A percentile compares a stretch with the other conserved stretches of the same genome.
phyloP scores from a whole-genome alignment of 768 basidiomycete genomes.

The Rhodotorula babjevae region DNA sequence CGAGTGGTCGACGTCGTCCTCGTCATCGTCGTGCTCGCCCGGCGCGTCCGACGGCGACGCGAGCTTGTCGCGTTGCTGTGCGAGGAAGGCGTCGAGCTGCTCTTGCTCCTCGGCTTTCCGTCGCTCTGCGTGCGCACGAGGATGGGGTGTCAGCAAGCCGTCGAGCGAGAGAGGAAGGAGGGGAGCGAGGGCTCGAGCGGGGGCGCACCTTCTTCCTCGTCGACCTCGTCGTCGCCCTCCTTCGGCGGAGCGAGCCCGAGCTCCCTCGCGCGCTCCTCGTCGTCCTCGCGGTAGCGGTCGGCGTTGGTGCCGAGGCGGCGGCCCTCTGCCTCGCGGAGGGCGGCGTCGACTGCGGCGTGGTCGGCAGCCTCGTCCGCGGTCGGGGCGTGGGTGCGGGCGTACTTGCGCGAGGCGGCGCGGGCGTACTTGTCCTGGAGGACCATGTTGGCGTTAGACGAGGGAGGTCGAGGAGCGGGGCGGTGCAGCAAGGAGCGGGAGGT shows the following conservation, averaged over 20 bases:
- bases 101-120: conserved; percentile 12
- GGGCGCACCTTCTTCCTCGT: conserved; percentile 11
- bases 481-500: neutral
- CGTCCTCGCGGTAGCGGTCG: conserved; percentile 19
- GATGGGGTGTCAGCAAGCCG: neutral
- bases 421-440: conserved; percentile 25
- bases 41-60: neutral
- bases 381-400: conserved; percentile 17
- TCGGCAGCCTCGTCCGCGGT: neutral
- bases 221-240: conserved; percentile 2
- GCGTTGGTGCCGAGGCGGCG: conserved; percentile 17
- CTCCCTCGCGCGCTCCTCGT: neutral
- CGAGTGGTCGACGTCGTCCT: conserved; percentile 21
- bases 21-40: neutral
- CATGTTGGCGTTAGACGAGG: neutral
- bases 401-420: neutral
- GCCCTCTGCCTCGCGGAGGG: neutral
- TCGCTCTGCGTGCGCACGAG: neutral
- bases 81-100: conserved; percentile 14
- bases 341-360: conserved; percentile 2
- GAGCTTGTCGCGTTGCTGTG: conserved; percentile 6
- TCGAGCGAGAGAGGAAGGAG: no score
- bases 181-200: neutral
- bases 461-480: neutral
- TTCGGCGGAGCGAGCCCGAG: neutral